Base-by-base conservation (phyloP, 805 yeast genomes). In the Ogataea pignaliae region DNA sequence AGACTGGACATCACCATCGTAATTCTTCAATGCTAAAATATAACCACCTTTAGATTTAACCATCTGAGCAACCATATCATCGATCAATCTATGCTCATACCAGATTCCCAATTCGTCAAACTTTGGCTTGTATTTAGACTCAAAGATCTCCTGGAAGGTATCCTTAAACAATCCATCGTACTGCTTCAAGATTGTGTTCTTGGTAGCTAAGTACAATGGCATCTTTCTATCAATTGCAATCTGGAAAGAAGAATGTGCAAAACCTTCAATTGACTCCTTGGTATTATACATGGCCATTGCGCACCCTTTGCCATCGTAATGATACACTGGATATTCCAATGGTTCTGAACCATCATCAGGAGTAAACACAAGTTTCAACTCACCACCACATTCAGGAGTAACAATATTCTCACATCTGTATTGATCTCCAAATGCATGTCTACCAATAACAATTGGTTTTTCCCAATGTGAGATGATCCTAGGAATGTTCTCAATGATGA, bases 11-110 rank as follows among this genome's bases (percentile, higher is more conserved):
- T 85, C 93, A 66, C 93, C 93, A 62, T 85, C 93, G 60, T 85
- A 85, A 66, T 85, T 85, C 66, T 85, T 85, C 72, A 85, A 71
- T 39, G 91, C 91, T 72, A 85, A 76, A 49, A 85, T 77, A 59
- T 76, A 85, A 6, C 93, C 93, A 59, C 93, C 93, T 57, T 81
- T 81, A 21, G 91, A 85, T 65, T 85, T 85, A 60, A 85, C 67
- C 93, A 85, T 85, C 66, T 85, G 93, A 4, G 91, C 91, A 48
- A 85, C 93, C 89, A 85, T 85, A 62, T 85, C 93, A 64, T 85
- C 93, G 50, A 85, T 85, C 60, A 85, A 73, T 65, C 93, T 77
- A 65, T 85, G 93, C 64, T 85, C 90, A 56, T 84, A 85, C 71
- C 79, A 76, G 51, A 85, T 75, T 17, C 83, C 85, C 30, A 70